Percentiles rank a stretch among this genome's conserved stretches.
Evolutionary conservation across 1,284 basidiomycete genomes (phyloP).

Genomic region (Phylloboletellus chloephorus): DNA sequence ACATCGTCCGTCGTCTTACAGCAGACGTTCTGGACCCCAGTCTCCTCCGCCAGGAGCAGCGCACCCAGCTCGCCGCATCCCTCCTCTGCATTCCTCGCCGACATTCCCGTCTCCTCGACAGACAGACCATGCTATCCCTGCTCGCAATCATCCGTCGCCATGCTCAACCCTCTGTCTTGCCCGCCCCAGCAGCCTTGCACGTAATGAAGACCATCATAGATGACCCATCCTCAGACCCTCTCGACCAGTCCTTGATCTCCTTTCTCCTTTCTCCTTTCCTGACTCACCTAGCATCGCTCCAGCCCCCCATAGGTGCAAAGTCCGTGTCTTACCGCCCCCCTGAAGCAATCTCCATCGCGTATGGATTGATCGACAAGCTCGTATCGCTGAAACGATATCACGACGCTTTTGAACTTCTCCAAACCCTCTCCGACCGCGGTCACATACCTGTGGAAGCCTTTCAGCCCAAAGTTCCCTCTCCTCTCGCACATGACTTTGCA

Average conservation of each 20-base stretch:
- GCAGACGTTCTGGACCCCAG: conserved; percentile 33
- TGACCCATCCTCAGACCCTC: conserved; percentile 11
- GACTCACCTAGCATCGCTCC: conserved; percentile 17
- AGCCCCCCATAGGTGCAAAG: conserved; percentile 13
- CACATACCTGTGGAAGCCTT: conserved; percentile 39
- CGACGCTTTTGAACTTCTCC: conserved; percentile 40
- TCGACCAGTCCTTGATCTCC: conserved; percentile 15
- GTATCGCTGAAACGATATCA: conserved; percentile 30
- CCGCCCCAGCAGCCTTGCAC: conserved; percentile 20
- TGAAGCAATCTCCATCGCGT: conserved; percentile 20
- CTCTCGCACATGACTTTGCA: conserved; percentile 35
- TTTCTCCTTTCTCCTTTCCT: conserved; percentile 23
- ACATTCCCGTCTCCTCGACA: conserved; percentile 20
- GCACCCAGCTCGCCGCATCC: conserved; percentile 24
- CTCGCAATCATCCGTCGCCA: conserved; percentile 24
- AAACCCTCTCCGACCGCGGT: conserved; percentile 34
- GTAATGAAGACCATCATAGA: conserved; percentile 20
- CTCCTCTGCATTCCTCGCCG: conserved; percentile 26
- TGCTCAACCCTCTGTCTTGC: conserved; percentile 13
- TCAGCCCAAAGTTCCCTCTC: conserved; percentile 28
- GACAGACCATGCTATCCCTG: conserved; percentile 21
- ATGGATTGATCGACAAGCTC: conserved; percentile 31
- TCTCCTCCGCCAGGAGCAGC: conserved; percentile 19
- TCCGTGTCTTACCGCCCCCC: conserved; percentile 27
- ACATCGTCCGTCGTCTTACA: conserved; percentile 32